These are phyloP conservation scores for Clavariopsis aquatica DNA, from an alignment of 495 filamentous ascomycete genomes.

Conservation along the genomic window DNA sequence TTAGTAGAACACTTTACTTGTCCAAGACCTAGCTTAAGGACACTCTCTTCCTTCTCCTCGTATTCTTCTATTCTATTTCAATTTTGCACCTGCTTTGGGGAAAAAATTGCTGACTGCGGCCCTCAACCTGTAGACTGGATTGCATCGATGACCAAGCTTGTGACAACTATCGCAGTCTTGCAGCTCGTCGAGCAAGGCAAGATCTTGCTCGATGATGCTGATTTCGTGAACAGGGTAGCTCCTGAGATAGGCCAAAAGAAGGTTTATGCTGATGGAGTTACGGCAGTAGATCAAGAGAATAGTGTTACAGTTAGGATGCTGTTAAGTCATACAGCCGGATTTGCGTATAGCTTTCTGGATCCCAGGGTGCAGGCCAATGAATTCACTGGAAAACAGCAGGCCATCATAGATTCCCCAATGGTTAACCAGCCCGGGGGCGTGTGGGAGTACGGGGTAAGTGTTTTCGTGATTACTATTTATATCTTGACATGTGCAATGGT, in stretches of 20 bases:
- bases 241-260: constrained; percentile 52
- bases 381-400: constrained; percentile 50
- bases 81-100: too few species aligned
- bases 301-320: constrained; percentile 65
- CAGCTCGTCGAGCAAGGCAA: constrained; percentile 58
- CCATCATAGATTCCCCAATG: constrained; percentile 50
- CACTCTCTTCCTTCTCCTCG: too few species aligned
- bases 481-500: too few species aligned
- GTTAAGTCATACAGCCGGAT: constrained; percentile 57
- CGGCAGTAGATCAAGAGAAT: constrained; percentile 50
- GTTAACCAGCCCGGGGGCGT: constrained; percentile 59
- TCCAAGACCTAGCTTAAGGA: too few species aligned
- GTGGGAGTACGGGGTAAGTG: constrained; percentile 61
- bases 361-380: constrained; percentile 56
- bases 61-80: too few species aligned
- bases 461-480: too few species aligned
- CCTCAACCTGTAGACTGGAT: too few species aligned
- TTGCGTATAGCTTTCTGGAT: constrained; percentile 55
- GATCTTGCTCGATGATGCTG: constrained; percentile 52
- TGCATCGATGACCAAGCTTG: constrained; percentile 60
- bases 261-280: constrained; percentile 29
- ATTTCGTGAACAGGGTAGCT: constrained; percentile 48
- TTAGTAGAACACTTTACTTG: too few species aligned
- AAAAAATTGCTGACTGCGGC: too few species aligned
- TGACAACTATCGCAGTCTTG: constrained; percentile 56